Base-by-base conservation (phyloP, 2,329 filamentous ascomycete genomes). In the Bipolaris gigantea region DNA sequence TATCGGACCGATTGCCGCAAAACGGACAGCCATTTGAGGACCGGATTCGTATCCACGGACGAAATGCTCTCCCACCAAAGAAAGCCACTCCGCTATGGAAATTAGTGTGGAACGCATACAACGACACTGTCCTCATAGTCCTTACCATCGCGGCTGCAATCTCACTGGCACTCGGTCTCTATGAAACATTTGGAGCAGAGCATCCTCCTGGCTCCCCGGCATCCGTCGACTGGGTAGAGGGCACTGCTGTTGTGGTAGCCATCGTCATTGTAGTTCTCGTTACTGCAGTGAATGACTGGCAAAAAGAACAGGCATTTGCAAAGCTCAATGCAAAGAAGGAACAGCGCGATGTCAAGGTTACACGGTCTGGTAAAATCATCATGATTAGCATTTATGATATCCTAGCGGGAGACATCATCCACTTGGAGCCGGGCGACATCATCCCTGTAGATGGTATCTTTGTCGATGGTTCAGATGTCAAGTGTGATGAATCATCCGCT, bases 121-220 rank as follows among this genome's bases (percentile, higher is more conserved):
- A 89, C 61, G 88, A 90, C 73, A 88, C 88, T 60, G 85, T 90
- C 33, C 81, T 91, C 35, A 86, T 90, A 35, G 75, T 90, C 5
- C 75, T 90, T 55, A 88, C 86, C 0, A 79, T 85, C 33, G 88
- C 88, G 9, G 88, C 88, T 1, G 76, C 86, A 10, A 80, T 90
- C 10, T 90, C 87, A 0, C 74, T 90, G 7, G 85, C 84, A 8
- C 77, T 91, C 10, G 88, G 88, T 9, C 76, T 91, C 2, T 91
- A 90, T 63, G 82, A 89, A 68, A 84, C 85, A 0, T 79, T 87
- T 13, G 80, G 81, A 18, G 63, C 77, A 56, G 50, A 77, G 43
- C 76, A 77, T 42, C 62, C 64, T 2, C 74, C 76, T 4, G 77
- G 74, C 3, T 69, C 74, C 1, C 76, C 80, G 2, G 77, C 53